Conservation (phyloP, 805 yeast species). For the Yamadazyma laniorum region DNA sequence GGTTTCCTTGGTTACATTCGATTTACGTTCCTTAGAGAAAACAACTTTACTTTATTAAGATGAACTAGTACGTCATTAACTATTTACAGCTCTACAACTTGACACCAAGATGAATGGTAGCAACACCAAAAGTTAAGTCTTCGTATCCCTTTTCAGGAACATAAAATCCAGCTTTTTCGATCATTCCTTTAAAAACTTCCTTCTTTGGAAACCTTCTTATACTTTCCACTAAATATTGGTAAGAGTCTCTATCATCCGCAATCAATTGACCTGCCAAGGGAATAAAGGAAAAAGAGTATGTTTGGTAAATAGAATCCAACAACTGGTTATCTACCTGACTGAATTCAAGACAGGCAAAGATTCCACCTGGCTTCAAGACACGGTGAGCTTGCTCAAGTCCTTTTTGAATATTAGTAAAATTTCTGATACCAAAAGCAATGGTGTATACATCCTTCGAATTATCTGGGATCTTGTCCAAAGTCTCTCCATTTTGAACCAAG, state of each 20-base stretch:
- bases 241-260: constrained; percentile 93
- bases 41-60: no score
- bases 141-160: constrained; percentile 88
- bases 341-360: constrained; percentile 94
- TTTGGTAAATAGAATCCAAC: constrained; percentile 74
- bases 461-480: constrained; percentile 76
- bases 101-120: constrained; percentile 94
- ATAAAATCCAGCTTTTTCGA: constrained; percentile 90
- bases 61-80: no score
- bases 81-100: constrained; percentile 51
- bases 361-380: constrained; percentile 95
- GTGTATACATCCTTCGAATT: constrained; percentile 94
- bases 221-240: constrained; percentile 94
- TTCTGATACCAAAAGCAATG: constrained; percentile 95
- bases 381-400: constrained; percentile 95
- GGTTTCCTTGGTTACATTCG: no score
- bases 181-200: constrained; percentile 87
- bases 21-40: no score
- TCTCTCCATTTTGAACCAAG: constrained; percentile 90
- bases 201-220: constrained; percentile 90
- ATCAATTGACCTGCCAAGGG: constrained; percentile 95
- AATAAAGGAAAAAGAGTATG: constrained; percentile 81
- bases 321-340: constrained; percentile 83
- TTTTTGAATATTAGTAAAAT: constrained; percentile 91
- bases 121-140: constrained; percentile 89